Conservation (phyloP, 192 early-diverging fungal genomes). For the Powellomyces hirtus region DNA sequence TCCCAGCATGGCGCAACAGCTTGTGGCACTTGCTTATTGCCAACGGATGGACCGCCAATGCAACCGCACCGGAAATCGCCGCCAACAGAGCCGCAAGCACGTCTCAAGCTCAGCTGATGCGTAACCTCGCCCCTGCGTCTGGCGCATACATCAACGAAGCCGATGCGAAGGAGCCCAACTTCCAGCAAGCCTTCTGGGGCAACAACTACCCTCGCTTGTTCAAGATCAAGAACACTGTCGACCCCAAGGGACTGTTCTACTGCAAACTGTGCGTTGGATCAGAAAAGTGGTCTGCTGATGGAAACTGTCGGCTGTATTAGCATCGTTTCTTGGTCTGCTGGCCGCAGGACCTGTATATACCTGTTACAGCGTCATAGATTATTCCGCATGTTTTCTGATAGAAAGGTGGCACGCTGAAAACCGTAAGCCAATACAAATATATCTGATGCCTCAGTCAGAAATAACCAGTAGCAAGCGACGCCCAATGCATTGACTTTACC, state of each 20-base stretch:
- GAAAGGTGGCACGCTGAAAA: too few relatives aligned
- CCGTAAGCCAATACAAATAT: too few relatives aligned
- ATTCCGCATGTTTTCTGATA: too few relatives aligned
- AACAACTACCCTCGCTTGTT: conserved; percentile 41
- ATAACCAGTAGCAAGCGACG: too few relatives aligned
- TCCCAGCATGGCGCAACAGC: conserved; percentile 40
- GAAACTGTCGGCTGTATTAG: conserved; percentile 1
- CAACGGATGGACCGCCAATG: conserved; percentile 6
- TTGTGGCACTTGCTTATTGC: conserved; percentile 15
- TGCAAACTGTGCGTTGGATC: conserved; percentile 47
- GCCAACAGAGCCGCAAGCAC: not conserved
- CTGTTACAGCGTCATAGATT: too few relatives aligned
- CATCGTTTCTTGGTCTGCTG: too few relatives aligned
- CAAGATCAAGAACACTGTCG: conserved; percentile 41
- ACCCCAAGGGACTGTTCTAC: conserved; percentile 45
- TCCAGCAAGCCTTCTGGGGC: conserved; percentile 48
- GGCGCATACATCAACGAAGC: conserved; percentile 53
- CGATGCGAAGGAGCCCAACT: conserved; percentile 39
- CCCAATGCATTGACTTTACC: too few relatives aligned
- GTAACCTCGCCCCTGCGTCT: not conserved
- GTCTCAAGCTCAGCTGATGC: not conserved
- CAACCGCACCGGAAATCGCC: not conserved
- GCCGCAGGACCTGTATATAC: too few relatives aligned
- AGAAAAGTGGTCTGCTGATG: conserved; percentile 24
- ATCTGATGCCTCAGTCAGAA: too few relatives aligned